Evolutionary conservation across 1,284 basidiomycete genomes (phyloP), one percentile per base, ranked within the genome.

Genomic region (Ganoderma sp.): DNA sequence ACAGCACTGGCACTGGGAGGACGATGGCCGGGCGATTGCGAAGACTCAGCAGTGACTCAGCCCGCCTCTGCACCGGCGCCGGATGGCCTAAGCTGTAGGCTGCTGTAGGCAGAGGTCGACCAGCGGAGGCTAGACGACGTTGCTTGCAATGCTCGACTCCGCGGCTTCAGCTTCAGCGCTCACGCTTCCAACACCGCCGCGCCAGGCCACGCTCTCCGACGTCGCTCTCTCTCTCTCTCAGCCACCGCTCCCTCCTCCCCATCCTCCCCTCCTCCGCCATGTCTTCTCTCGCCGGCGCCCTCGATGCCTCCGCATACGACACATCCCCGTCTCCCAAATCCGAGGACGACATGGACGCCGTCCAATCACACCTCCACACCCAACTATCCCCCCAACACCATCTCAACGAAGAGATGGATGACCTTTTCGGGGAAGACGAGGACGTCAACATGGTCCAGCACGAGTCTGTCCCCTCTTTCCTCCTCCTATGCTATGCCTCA

Each of bases 401-500:
- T 50, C 58, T 82, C 61, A 89, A 92, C 71, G 87, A 90, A 73
- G 88, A 85, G 67, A 91, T 91, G 86, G 86, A 88, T 68, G 92
- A 94, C 77, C 84, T 94, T 63, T 94, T 94, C 77, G 92, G 92
- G 45, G 90, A 90, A 72, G 91, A 92, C 59, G 83, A 86, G 48
- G 88, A 87, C 43, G 83, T 84, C 9, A 85, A 87, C 65, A 86
- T 85, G 67, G 80, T 81, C 48, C 84, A 84, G 74, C 76, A 78
- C 69, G 76, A 75, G 77, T 79, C 66, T 37, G 74, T 65, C 61
- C 14, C 9, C 25, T 48, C 17, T n/a, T 34, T 42, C 63, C 39
- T 25, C 9, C 32, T 41, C 15, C 22, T 7, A 12, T 19, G n/a
- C 61, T 60, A 43, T 67, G 48, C 67, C 41, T 43, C 15, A 63